phyloP scores from a whole-genome alignment of 2,329 filamentous ascomycete genomes.

The Phoma herbarum region DNA sequence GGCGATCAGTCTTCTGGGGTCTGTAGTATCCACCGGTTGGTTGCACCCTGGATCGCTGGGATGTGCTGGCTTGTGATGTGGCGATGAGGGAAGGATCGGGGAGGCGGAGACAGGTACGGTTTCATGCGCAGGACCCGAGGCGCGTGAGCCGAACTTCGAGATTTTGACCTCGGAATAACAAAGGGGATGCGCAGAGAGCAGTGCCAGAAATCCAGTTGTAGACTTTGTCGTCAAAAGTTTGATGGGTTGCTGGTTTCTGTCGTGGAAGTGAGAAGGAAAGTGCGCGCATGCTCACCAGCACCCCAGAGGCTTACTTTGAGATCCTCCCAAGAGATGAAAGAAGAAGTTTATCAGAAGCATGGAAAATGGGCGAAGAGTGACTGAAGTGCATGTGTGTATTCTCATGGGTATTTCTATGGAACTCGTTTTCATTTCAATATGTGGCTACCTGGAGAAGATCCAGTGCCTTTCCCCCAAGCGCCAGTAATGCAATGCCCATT shows the following conservation, averaged over 20 bases:
- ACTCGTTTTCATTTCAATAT: slow-evolving; percentile 21
- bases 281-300: background rate
- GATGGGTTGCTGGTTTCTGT: background rate
- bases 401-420: slow-evolving; percentile 3
- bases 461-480: slow-evolving; percentile 5
- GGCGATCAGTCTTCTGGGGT: background rate
- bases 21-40: background rate
- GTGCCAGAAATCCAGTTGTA: background rate
- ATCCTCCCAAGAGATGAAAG: no score
- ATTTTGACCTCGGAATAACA: background rate
- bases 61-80: background rate
- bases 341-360: background rate
- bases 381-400: slow-evolving; percentile 10
- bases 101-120: slow-evolving; percentile 10
- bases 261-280: background rate
- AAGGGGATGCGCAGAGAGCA: no score
- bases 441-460: background rate
- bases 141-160: background rate
- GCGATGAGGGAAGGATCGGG: background rate
- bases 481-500: slow-evolving; percentile 10
- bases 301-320: background rate
- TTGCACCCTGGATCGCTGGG: background rate
- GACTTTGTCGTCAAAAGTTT: background rate
- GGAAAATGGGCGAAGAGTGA: background rate
- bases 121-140: slow-evolving; percentile 9